Base-by-base conservation (phyloP, 2,329 filamentous ascomycete genomes). In the Westerdykella ornata region DNA sequence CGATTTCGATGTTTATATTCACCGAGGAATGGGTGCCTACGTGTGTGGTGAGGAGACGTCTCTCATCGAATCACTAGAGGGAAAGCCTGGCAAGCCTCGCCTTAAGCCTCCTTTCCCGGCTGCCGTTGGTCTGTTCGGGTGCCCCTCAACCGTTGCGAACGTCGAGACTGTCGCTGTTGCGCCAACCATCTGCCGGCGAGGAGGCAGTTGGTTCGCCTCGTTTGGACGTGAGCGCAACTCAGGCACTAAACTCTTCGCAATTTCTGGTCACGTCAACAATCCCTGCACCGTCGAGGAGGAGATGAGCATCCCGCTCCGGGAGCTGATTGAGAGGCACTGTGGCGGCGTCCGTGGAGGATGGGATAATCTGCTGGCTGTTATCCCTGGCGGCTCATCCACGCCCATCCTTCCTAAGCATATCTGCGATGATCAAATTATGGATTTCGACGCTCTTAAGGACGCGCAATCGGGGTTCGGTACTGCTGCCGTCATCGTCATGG, bases 61-160 rank as follows among this genome's bases (percentile, higher is more conserved):
- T 11, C 76, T 98, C 50, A 98, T 98, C 62, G 92, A 98, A 70
- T 97, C 92, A 20, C 78, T 98, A 47, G 92, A 98, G 75, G 92
- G 92, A 67, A 98, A 98, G 77, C 88, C 90, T 34, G 92, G 92
- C 69, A 98, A 98, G 78, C 92, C 92, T 46, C 88, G 92, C 65
- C 79, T 98, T 55, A 98, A 98, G 85, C 92, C 92, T 17, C 92
- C 92, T 38, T 98, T 98, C 78, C 92, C 92, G 39, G 92, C 92
- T 53, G 86, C 92, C 31, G 92, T 98, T 46, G 92, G 92, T 74
- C 80, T 98, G 31, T 98, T 98, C 67, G 92, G 92, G 61, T 98
- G 92, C 75, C 92, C 92, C 18, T 95, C 88, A 35, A 98, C 92
- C 18, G 92, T 98, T 48, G 88, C 92, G 69, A 98, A 98, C 64